phyloP scores from a whole-genome alignment of 805 yeast genomes.

The Nakazawaea ishiwadae region DNA sequence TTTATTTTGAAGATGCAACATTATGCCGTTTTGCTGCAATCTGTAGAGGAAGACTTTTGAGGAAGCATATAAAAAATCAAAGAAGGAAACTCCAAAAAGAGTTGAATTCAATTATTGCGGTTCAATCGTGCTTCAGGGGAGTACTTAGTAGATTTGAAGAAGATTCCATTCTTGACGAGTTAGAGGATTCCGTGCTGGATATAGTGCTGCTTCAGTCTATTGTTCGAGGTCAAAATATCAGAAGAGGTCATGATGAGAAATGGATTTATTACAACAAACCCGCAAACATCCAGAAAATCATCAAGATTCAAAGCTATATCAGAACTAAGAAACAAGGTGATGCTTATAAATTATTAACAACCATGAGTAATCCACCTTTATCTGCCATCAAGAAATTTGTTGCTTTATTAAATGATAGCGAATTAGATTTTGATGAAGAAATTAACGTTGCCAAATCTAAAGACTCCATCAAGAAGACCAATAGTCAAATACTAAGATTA shows the following conservation, averaged over 20 bases:
- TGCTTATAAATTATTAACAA: constrained; percentile 70
- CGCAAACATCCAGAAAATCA: constrained; percentile 50
- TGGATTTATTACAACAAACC: constrained; percentile 43
- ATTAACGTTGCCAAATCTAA: constrained; percentile 60
- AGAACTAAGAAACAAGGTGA: constrained; percentile 62
- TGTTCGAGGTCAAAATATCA: constrained; percentile 41
- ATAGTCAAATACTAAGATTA: constrained; percentile 64
- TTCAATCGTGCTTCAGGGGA: constrained; percentile 65
- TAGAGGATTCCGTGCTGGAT: constrained; percentile 37
- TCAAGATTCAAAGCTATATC: constrained; percentile 70
- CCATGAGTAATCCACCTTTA: constrained; percentile 72
- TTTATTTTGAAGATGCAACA: constrained; percentile 32
- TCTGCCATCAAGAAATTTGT: constrained; percentile 74
- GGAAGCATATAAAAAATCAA: constrained; percentile 23
- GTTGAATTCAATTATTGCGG: constrained; percentile 27
- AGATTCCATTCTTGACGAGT: constrained; percentile 50
- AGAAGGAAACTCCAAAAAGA: constrained; percentile 17
- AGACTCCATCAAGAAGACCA: constrained; percentile 64
- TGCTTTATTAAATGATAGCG: constrained; percentile 65
- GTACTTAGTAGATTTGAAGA: constrained; percentile 50
- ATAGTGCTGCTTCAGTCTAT: constrained; percentile 49
- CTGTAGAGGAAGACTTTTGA: constrained; percentile 36
- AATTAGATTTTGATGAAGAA: constrained; percentile 72
- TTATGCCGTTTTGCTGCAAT: constrained; percentile 37
- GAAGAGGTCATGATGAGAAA: constrained; percentile 31